These are phyloP conservation scores for Chrysochromulina tobinii DNA, from an alignment of 78 protist species.

Conservation along the genomic window DNA sequence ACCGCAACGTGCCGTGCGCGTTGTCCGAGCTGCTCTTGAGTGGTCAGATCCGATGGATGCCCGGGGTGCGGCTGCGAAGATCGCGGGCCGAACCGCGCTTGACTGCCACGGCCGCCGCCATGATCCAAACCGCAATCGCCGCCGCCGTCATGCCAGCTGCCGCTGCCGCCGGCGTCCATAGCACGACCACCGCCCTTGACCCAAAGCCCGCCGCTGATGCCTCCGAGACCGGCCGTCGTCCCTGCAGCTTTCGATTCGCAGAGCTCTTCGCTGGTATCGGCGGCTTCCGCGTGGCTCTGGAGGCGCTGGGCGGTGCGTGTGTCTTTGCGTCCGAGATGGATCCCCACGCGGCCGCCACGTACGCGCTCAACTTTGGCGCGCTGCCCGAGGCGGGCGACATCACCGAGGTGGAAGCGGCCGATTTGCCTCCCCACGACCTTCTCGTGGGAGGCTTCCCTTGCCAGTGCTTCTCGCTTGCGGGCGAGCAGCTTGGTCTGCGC, in stretches of 20 bases:
- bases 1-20: too few relatives aligned
- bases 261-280: conserved; percentile 23
- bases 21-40: too few relatives aligned
- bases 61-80: too few relatives aligned
- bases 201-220: too few relatives aligned
- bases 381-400: not conserved
- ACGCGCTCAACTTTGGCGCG: not conserved
- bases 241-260: not conserved
- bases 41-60: too few relatives aligned
- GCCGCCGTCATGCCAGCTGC: too few relatives aligned
- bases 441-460: conserved; percentile 34
- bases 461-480: not conserved
- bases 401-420: not conserved
- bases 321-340: not conserved
- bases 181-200: too few relatives aligned
- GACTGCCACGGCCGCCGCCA: too few relatives aligned
- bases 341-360: not conserved
- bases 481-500: not conserved
- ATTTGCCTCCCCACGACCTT: conserved; percentile 8
- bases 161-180: too few relatives aligned
- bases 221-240: too few relatives aligned
- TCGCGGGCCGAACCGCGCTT: too few relatives aligned
- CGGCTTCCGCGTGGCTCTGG: conserved; percentile 1
- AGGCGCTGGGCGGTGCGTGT: not conserved
- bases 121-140: too few relatives aligned